phyloP scores from a whole-genome alignment of 495 filamentous ascomycete genomes.

The Lasiosphaeris hirsuta region DNA sequence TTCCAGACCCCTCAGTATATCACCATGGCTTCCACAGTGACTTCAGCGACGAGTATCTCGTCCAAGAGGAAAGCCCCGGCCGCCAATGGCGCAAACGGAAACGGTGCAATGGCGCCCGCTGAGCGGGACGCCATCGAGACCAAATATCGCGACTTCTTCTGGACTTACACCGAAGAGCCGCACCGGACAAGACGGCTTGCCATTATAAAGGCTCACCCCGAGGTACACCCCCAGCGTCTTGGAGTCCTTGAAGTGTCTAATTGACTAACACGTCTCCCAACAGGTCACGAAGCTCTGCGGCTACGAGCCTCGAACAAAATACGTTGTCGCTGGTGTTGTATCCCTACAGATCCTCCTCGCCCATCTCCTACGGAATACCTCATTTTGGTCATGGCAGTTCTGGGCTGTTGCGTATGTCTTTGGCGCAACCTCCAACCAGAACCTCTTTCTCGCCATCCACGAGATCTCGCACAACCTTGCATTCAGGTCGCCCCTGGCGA shows the following conservation, averaged over 20 bases:
- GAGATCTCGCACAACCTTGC: conserved; percentile 98
- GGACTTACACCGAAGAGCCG: conserved; percentile 98
- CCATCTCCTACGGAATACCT: conserved; percentile 70
- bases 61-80: conserved; percentile 14
- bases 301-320: conserved; percentile 93
- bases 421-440: conserved; percentile 96
- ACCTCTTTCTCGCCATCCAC: conserved; percentile 97
- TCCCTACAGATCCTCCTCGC: conserved; percentile 76
- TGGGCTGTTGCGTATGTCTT: conserved; percentile 86
- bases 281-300: conserved; percentile 98
- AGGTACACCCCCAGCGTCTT: conserved; percentile 52
- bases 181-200: conserved; percentile 84
- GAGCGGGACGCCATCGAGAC: conserved; percentile 36
- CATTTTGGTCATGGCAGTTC: conserved; percentile 80
- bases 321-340: conserved; percentile 81
- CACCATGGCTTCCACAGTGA: conserved; percentile 22
- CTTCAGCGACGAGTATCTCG: conserved; percentile 10
- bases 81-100: conserved; percentile 20
- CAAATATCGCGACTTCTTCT: conserved; percentile 59
- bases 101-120: conserved; percentile 8
- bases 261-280: conserved; percentile 9
- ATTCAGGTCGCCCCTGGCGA: conserved; percentile 78
- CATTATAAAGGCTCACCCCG: conserved; percentile 98
- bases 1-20: background rate
- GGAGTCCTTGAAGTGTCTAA: background rate